These are phyloP conservation scores for Russula earlei DNA, from an alignment of 768 basidiomycete species.

Conservation along the genomic window DNA sequence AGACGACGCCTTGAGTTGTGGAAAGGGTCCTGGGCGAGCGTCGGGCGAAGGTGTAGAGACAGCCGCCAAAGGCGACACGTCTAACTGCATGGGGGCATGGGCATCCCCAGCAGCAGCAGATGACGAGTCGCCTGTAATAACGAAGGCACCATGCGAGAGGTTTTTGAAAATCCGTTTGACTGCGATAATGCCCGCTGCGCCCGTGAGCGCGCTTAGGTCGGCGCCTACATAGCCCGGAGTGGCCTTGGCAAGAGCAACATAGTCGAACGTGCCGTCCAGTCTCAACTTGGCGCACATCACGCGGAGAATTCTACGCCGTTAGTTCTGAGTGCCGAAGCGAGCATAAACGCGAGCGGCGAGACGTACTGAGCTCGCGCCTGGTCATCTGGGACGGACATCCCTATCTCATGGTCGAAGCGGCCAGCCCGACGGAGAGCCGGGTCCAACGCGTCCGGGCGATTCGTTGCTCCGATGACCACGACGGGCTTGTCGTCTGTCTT, in stretches of 20 bases:
- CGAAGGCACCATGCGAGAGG: constrained; percentile 50
- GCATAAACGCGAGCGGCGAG: neutral
- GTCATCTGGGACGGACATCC: constrained; percentile 94
- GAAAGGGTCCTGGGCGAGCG: constrained; percentile 23
- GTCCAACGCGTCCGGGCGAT: constrained; percentile 91
- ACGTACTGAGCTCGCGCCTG: constrained; percentile 80
- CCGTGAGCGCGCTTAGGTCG: constrained; percentile 81
- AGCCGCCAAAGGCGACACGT: constrained; percentile 17
- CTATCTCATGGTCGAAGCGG: constrained; percentile 94
- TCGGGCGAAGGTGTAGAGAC: constrained; percentile 11
- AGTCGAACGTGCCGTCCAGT: constrained; percentile 84
- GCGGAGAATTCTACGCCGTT: constrained; percentile 59
- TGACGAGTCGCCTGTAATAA: constrained; percentile 37
- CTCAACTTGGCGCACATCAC: constrained; percentile 80
- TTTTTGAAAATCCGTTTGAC: constrained; percentile 90
- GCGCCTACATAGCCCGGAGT: constrained; percentile 98
- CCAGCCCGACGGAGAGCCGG: constrained; percentile 89
- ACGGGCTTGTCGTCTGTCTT: constrained; percentile 89
- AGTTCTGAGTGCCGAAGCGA: neutral
- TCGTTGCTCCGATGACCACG: constrained; percentile 93
- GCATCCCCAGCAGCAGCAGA: constrained; percentile 23
- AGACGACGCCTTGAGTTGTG: constrained; percentile 32
- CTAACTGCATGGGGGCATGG: constrained; percentile 33
- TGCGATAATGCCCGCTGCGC: constrained; percentile 90
- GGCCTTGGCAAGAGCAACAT: constrained; percentile 72